phyloP scores from a whole-genome alignment of 306 rosid genomes.

The Rubus parviflorus region DNA sequence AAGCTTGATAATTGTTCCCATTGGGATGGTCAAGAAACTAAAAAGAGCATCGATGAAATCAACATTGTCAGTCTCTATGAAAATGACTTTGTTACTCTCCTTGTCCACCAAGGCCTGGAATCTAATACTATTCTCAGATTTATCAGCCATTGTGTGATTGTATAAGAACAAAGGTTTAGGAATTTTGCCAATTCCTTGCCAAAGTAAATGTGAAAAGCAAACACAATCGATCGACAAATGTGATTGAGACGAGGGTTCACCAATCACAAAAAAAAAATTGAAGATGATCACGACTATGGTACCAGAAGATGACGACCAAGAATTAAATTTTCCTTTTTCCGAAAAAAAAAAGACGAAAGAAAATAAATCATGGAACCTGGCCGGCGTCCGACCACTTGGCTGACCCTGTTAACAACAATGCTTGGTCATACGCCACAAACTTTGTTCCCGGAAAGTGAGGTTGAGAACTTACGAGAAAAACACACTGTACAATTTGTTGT shows the following conservation, averaged over 20 bases:
- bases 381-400: neutral
- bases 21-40: neutral
- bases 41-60: neutral
- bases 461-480: neutral
- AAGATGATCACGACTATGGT: too few relatives aligned
- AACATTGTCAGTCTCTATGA: neutral
- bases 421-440: constrained; percentile 6
- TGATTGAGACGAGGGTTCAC: too few relatives aligned
- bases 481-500: neutral
- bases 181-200: too few relatives aligned
- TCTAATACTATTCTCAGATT: neutral
- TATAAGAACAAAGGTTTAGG: too few relatives aligned
- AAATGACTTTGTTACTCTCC: neutral
- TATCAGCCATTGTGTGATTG: too few relatives aligned
- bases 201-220: too few relatives aligned
- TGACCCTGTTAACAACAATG: constrained; percentile 9
- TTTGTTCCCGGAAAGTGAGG: neutral
- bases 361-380: too few relatives aligned
- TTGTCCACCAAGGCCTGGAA: constrained; percentile 2
- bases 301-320: too few relatives aligned
- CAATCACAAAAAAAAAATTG: too few relatives aligned
- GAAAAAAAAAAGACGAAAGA: too few relatives aligned
- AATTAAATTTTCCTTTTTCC: too few relatives aligned
- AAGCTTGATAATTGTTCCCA: neutral
- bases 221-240: too few relatives aligned